A percentile compares a stretch with the other conserved stretches of the same genome.
Conservation (phyloP, 495 filamentous ascomycete species). For the Cercophora newfieldiana region DNA sequence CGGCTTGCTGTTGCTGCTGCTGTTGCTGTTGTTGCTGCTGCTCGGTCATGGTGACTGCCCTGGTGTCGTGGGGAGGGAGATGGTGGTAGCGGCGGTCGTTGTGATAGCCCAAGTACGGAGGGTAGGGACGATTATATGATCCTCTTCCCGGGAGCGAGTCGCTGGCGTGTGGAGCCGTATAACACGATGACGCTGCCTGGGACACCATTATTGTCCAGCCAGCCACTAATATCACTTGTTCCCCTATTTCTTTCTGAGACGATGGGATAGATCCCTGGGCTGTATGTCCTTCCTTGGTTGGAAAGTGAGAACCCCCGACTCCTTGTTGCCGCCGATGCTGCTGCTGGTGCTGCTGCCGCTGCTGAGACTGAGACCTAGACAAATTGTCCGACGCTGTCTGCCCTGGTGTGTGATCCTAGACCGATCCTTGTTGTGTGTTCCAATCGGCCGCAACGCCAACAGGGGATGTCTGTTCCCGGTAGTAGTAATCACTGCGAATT, state of each 20-base stretch:
- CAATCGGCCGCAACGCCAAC: conserved; percentile 19
- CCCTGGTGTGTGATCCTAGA: conserved; percentile 18
- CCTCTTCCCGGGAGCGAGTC: conserved; percentile 30
- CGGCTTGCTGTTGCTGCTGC: conserved; percentile 26
- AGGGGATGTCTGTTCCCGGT: neutral
- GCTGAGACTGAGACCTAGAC: neutral
- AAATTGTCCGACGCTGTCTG: conserved; percentile 18
- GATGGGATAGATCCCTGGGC: conserved; percentile 2
- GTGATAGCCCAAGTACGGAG: conserved; percentile 36
- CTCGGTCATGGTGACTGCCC: conserved; percentile 44
- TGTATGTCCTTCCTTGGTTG: neutral
- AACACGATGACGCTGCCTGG: conserved; percentile 35
- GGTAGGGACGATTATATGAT: conserved; percentile 44
- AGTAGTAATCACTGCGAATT: neutral
- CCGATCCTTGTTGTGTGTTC: conserved; percentile 22
- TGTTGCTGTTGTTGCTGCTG: conserved; percentile 35
- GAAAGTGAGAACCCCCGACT: neutral
- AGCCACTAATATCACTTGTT: neutral
- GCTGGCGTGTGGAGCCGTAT: conserved; percentile 18
- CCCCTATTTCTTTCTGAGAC: neutral
- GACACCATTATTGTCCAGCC: conserved; percentile 43
- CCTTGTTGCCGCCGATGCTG: neutral
- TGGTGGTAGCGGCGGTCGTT: conserved; percentile 39
- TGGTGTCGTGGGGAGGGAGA: conserved; percentile 33
- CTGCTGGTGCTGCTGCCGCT: neutral